A percentile compares a stretch with the other conserved stretches of the same genome.
Conservation (phyloP, 2,329 filamentous ascomycete species). For the Teratosphaeriaceae sp. region DNA sequence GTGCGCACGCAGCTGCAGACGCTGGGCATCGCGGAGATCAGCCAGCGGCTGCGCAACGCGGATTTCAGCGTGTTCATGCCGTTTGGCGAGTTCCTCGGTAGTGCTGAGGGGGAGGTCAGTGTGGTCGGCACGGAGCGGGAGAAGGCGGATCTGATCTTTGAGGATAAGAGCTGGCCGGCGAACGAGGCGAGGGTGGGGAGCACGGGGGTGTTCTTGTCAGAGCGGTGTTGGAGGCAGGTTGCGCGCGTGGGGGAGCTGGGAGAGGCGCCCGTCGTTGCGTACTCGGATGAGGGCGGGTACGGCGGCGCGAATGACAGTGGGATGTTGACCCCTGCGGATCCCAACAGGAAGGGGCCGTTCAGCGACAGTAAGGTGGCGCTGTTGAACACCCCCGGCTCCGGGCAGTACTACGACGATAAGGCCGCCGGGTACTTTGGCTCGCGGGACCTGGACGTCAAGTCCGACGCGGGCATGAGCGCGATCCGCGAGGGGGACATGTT, state of each 20-base stretch:
- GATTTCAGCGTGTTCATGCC: conserved; percentile 96
- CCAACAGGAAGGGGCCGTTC: conserved; percentile 40
- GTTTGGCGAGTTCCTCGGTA: conserved; percentile 88
- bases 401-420: conserved; percentile 54
- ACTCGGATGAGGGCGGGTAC: conserved; percentile 47
- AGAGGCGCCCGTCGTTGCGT: conserved; percentile 50
- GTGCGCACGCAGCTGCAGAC: conserved; percentile 92
- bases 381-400: conserved; percentile 46
- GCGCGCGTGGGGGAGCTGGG: conserved; percentile 63
- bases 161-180: conserved; percentile 83
- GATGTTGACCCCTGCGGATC: conserved; percentile 47
- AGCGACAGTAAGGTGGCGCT: conserved; percentile 54
- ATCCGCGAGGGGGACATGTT: conserved; percentile 96
- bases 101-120: conserved; percentile 75
- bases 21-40: conserved; percentile 94
- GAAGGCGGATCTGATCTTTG: conserved; percentile 83
- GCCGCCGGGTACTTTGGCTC: conserved; percentile 75
- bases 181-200: conserved; percentile 88
- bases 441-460: conserved; percentile 74
- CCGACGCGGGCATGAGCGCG: conserved; percentile 86
- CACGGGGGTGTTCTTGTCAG: conserved; percentile 92
- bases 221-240: conserved; percentile 90
- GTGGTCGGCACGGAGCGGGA: conserved; percentile 89
- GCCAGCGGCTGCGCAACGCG: conserved; percentile 81
- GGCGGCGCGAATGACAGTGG: conserved; percentile 56